Conservation (phyloP, 1,139 yeast genomes). For the Yamadazyma mexicana region DNA sequence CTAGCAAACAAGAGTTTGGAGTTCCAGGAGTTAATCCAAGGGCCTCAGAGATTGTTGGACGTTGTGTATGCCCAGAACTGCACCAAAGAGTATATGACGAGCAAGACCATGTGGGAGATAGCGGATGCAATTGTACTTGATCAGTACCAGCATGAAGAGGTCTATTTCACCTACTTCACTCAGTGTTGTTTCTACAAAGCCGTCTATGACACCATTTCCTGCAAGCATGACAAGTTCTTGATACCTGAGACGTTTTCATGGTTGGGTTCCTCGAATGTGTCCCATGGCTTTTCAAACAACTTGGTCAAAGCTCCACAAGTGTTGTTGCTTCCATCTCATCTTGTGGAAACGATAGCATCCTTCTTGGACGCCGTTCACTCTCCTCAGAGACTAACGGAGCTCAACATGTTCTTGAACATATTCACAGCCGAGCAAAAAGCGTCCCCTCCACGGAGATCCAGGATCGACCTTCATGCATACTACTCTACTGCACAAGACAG, state of each 20-base stretch:
- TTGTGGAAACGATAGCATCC: neutral
- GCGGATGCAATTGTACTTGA: constrained; percentile 15
- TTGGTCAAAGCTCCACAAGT: constrained; percentile 23
- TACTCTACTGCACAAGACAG: constrained; percentile 38
- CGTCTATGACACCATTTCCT: constrained; percentile 26
- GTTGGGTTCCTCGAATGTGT: neutral
- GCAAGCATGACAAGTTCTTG: constrained; percentile 24
- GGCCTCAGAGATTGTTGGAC: constrained; percentile 17
- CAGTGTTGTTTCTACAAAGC: constrained; percentile 28
- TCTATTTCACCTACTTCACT: constrained; percentile 24
- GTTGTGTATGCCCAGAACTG: constrained; percentile 27
- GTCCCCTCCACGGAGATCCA: constrained; percentile 3
- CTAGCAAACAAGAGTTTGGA: constrained; percentile 19
- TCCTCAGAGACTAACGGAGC: neutral
- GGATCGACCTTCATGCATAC: constrained; percentile 18
- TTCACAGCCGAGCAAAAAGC: constrained; percentile 5
- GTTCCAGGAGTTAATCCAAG: constrained; percentile 11
- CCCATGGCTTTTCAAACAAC: constrained; percentile 22
- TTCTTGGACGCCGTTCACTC: neutral
- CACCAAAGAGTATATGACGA: constrained; percentile 13
- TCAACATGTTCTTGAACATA: neutral
- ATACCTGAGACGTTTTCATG: constrained; percentile 19
- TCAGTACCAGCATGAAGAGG: constrained; percentile 3
- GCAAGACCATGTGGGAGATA: constrained; percentile 23
- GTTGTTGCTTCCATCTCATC: constrained; percentile 24